Evolutionary conservation across 2,329 filamentous ascomycete species (phyloP), one percentile per base, ranked within the genome.

Genomic region (Xylaria hypoxylon): DNA sequence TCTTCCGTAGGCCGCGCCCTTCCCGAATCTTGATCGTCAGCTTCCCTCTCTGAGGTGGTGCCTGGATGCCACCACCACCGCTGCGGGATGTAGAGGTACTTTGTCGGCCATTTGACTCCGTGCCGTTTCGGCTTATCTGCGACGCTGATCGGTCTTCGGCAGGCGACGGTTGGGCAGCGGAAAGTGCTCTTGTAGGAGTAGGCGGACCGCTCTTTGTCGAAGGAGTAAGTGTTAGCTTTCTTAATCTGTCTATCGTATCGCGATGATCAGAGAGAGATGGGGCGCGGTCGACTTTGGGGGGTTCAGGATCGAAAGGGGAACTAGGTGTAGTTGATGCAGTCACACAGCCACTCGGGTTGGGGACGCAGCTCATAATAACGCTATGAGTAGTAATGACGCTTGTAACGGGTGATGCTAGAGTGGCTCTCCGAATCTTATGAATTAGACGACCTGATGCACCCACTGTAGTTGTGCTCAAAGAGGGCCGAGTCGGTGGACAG

Each of bases 181-280:
- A 97, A 76, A 95, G 88, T 67, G 94, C 92, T 81, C 95, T 90
- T 70, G 93, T 95, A 62, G 95, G 96, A 73, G 95, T 94, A 68
- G 94, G 90, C 73, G 93, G 92, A 74, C 93, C 96, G 84, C 93
- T 97, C 94, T 97, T 97, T 85, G 89, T 84, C 80, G 84, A 84
- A 81, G 84, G 84, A 86, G 89, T 88, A 86, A 89, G 86, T 88
- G 94, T 97, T 93, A 97, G 94, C 92, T 90, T 91, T 85, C 88
- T 92, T 80, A 91, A 86, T 83, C 87, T 86, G 81, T 87, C 85
- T 84, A 88, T 83, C 78, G 89, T 88, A 79, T 87, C 86, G 81
- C 87, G 90, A 78, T 86, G 81, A 78, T 79, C 78, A 75, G 78
- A 73, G 77, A 80, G 72, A 78, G 71, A 71, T 68, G 77, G 71